A percentile compares a stretch with the other conserved stretches of the same genome.
Evolutionary conservation across 208 protist species (phyloP).

Genomic region (Trypanosoma rangeli): DNA sequence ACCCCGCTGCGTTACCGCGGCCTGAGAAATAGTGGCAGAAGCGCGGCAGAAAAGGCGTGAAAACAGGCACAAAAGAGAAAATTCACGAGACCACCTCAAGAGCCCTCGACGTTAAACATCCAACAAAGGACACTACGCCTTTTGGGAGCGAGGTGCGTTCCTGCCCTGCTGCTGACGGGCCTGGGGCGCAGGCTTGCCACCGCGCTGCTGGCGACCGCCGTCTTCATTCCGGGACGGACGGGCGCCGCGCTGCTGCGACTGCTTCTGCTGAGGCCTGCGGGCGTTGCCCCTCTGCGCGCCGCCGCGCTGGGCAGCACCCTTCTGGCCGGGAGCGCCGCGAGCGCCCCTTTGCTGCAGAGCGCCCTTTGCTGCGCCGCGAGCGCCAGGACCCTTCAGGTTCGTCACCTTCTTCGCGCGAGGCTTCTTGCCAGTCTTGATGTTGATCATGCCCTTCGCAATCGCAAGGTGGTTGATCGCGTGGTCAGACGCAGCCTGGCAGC

Average conservation of each 20-base stretch:
- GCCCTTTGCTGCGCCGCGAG: slow-evolving; percentile 11
- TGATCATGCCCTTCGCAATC: slow-evolving; percentile 78
- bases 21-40: slow-evolving; percentile 16
- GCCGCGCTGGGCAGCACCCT: slow-evolving; percentile 29
- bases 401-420: slow-evolving; percentile 56
- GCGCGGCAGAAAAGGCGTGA: slow-evolving; percentile 28
- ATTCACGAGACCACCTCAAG: slow-evolving; percentile 13
- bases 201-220: background rate
- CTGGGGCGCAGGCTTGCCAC: slow-evolving; percentile 23
- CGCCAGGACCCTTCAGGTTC: slow-evolving; percentile 36
- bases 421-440: slow-evolving; percentile 87
- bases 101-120: background rate
- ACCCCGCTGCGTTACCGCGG: slow-evolving; percentile 26
- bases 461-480: slow-evolving; percentile 94
- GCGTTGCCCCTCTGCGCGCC: slow-evolving; percentile 7
- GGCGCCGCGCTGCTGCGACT: slow-evolving; percentile 17
- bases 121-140: slow-evolving; percentile 2
- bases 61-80: slow-evolving; percentile 21
- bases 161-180: slow-evolving; percentile 8
- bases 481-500: slow-evolving; percentile 92
- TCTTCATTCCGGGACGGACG: slow-evolving; percentile 20
- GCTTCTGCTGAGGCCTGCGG: slow-evolving; percentile 15
- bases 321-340: slow-evolving; percentile 16
- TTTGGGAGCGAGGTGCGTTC: slow-evolving; percentile 1
- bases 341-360: slow-evolving; percentile 12